Conservation (phyloP, 2,329 filamentous ascomycete genomes). For the Penicillium sclerotigenum region DNA sequence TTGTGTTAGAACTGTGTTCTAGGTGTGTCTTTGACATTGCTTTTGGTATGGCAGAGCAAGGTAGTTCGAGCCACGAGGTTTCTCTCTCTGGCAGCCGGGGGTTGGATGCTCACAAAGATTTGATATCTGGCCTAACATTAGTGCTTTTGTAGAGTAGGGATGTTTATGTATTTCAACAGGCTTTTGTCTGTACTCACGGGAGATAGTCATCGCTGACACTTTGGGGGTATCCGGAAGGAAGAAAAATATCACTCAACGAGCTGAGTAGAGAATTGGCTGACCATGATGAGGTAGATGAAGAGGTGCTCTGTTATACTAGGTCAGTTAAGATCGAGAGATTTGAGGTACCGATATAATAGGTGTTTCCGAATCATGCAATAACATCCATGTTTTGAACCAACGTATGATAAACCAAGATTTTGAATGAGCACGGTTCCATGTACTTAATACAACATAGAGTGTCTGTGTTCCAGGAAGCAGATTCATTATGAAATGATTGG, state of each 20-base stretch:
- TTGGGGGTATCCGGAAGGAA: conserved; percentile 83
- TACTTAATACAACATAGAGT: neutral
- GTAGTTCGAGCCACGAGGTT: neutral
- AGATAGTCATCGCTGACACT: conserved; percentile 84
- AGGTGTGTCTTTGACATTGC: neutral
- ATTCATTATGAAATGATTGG: neutral
- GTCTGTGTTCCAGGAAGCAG: neutral
- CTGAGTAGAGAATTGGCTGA: conserved; percentile 29
- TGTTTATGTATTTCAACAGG: neutral
- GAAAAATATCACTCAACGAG: conserved; percentile 66
- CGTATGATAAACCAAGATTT: neutral
- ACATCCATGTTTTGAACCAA: neutral
- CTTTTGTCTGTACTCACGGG: conserved; percentile 47
- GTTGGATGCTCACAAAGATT: conserved; percentile 55
- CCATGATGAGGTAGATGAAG: conserved; percentile 21
- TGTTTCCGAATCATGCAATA: neutral
- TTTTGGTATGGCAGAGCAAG: neutral
- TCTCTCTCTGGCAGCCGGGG: neutral
- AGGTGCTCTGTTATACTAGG: conserved; percentile 15
- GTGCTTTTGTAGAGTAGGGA: neutral
- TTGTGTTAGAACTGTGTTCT: neutral
- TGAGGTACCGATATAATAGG: neutral
- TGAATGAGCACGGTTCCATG: neutral
- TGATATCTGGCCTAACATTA: conserved; percentile 55
- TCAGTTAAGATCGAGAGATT: neutral